Evolutionary conservation across 108 stramenopile species (phyloP), one percentile per base, ranked within the genome.

Genomic region (Nitzschia putrida): DNA sequence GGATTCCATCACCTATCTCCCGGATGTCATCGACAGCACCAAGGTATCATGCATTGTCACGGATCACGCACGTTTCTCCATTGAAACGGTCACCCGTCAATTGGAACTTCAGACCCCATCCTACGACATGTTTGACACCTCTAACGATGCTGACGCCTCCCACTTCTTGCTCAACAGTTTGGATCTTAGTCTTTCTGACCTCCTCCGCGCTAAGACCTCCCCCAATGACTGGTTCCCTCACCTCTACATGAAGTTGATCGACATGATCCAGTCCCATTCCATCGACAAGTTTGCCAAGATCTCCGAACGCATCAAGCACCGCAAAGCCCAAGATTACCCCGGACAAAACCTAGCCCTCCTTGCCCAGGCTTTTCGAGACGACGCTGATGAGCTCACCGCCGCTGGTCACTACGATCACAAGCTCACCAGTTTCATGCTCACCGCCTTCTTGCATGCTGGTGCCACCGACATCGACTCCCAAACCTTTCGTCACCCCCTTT

Each of bases 101-200:
- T 3, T 65, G 3, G 44, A 1, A 1, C 3, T 47, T 24, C 64
- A 65, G 64, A 51, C 18, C 47, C 16, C 21, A 10, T 3, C 4
- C 7, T 65, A 65, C 47, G 64, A 65, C 64, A 65, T 16, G 45
- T 65, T 22, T 50, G 64, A 65, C 47, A 11, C 13, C 23, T 13
- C 25, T 8, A 65, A 65, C 64, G 60, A 61, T 40, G 14, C 60
- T 40, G 38, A 37, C 14, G 40, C 60, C 7, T 2, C 2, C 3
- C 41, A 13, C 41, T 42, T 40, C 24, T 34, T 40, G 2, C 11
- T 23, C 4, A 20, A 40, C 21, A 61, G 38, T 22, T 40, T 43
- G 3, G 60, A 61, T 3, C 3, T 2, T 3, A 3, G 3, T 2
- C 6, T 55, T 22, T 1, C 24, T 3, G 22, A 24, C 12, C 12